Evolutionary conservation across 1,139 yeast genomes (phyloP).

Genomic region (Geotrichum australiense): DNA sequence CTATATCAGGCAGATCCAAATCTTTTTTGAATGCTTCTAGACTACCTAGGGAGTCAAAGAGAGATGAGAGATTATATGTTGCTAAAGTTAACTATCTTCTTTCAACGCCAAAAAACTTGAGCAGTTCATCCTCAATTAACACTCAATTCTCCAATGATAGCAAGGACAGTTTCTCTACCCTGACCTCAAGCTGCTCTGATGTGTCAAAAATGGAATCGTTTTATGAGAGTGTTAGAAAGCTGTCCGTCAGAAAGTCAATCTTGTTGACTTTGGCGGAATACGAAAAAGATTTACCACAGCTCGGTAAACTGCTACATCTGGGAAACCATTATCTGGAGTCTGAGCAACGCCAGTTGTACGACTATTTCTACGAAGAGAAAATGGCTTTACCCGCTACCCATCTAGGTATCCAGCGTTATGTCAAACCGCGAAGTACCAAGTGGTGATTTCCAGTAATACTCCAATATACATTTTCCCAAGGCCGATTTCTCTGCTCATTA

Average conservation of each 20-base stretch:
- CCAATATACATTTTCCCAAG: too few species aligned
- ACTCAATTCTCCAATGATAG: constrained; percentile 4
- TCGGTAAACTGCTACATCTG: constrained; percentile 16
- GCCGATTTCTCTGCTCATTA: too few species aligned
- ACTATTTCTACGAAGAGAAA: constrained; percentile 7
- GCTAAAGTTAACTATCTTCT: not conserved
- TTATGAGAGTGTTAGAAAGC: constrained; percentile 10
- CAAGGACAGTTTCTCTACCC: not conserved
- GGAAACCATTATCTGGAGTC: constrained; percentile 10
- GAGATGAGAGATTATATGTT: constrained; percentile 8
- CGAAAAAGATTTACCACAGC: constrained; percentile 17
- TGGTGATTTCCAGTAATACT: too few species aligned
- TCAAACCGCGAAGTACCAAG: not conserved
- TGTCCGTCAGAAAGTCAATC: constrained; percentile 11
- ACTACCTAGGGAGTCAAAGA: constrained; percentile 13
- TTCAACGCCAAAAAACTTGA: not conserved
- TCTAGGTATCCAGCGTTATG: not conserved
- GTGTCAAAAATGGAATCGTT: constrained; percentile 5
- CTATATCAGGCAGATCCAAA: constrained; percentile 15
- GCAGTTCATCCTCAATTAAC: not conserved
- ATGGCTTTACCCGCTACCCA: constrained; percentile 3
- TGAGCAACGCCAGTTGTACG: constrained; percentile 7
- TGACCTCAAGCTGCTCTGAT: not conserved
- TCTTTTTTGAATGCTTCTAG: constrained; percentile 7
- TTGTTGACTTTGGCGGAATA: constrained; percentile 9